Percentiles rank a stretch among this genome's conserved stretches.
Conservation (phyloP, 2,329 filamentous ascomycete species). For the Lachnellula suecica region DNA sequence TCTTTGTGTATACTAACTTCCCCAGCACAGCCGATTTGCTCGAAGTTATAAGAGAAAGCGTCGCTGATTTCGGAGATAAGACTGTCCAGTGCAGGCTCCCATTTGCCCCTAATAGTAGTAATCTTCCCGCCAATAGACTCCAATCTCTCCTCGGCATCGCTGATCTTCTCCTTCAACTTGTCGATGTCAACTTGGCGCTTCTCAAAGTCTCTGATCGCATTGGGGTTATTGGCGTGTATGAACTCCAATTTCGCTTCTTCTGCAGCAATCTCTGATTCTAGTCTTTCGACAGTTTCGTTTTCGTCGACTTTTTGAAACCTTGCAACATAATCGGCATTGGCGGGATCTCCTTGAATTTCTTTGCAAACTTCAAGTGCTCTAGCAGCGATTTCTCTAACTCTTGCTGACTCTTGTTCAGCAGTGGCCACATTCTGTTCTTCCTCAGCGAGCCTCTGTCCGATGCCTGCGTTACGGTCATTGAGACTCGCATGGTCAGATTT, state of each 20-base stretch:
- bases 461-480: constrained; percentile 61
- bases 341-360: constrained; percentile 31
- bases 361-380: constrained; percentile 42
- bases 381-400: constrained; percentile 34
- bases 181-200: constrained; percentile 69
- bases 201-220: constrained; percentile 76
- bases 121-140: constrained; percentile 59
- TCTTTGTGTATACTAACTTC: constrained; percentile 88
- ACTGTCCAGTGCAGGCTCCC: constrained; percentile 81
- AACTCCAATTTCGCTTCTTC: constrained; percentile 76
- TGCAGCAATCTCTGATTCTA: constrained; percentile 72
- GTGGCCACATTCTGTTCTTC: constrained; percentile 41
- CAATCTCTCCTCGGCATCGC: constrained; percentile 53
- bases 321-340: constrained; percentile 35
- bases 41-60: constrained; percentile 90
- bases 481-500: constrained; percentile 74
- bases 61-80: constrained; percentile 81
- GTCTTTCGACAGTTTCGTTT: constrained; percentile 56
- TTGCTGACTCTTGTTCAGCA: constrained; percentile 40
- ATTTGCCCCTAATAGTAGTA: constrained; percentile 63
- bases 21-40: constrained; percentile 90
- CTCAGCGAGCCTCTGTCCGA: constrained; percentile 51
- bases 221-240: constrained; percentile 74
- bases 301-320: constrained; percentile 43
- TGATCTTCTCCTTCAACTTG: constrained; percentile 58